Conservation (phyloP, 331 rosid genomes). For the Saraca asoca region DNA sequence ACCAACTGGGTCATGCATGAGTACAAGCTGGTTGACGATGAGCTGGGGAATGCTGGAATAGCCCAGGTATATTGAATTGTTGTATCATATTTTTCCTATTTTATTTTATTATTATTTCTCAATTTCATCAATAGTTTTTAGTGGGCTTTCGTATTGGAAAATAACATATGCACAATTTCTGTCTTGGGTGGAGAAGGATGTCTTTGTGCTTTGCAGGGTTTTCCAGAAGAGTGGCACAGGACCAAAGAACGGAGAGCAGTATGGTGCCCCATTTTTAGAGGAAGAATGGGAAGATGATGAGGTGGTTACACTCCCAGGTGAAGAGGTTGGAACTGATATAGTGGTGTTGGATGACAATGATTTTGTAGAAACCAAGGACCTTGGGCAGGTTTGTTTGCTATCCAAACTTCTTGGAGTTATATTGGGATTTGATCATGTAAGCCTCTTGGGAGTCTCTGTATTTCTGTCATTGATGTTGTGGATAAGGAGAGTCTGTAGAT, state of each 20-base stretch:
- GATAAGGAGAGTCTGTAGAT: too few species aligned
- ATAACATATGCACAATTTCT: slow-evolving; percentile 19
- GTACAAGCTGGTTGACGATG: slow-evolving; percentile 62
- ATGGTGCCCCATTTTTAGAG: slow-evolving; percentile 92
- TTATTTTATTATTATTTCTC: not conserved
- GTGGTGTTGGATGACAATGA: slow-evolving; percentile 27
- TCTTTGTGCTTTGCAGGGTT: slow-evolving; percentile 85
- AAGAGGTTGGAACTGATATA: slow-evolving; percentile 23
- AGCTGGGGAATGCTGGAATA: slow-evolving; percentile 55
- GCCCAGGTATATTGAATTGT: slow-evolving; percentile 42
- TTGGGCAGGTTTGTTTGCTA: slow-evolving; percentile 56
- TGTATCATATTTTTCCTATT: not conserved
- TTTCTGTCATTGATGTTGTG: not conserved
- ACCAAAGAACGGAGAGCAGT: slow-evolving; percentile 92
- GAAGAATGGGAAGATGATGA: slow-evolving; percentile 83
- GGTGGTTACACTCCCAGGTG: slow-evolving; percentile 37
- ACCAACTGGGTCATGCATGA: slow-evolving; percentile 99
- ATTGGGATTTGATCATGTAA: not conserved
- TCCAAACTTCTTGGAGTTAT: not conserved
- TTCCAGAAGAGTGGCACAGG: slow-evolving; percentile 96
- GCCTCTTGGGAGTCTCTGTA: too few species aligned
- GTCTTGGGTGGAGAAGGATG: slow-evolving; percentile 60
- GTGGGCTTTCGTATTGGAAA: slow-evolving; percentile 14
- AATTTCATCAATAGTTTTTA: not conserved
- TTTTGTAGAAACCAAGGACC: slow-evolving; percentile 46